Evolutionary conservation across 192 early-diverging fungal genomes (phyloP), one percentile per base, ranked within the genome.

Genomic region (Allomyces javanicus): DNA sequence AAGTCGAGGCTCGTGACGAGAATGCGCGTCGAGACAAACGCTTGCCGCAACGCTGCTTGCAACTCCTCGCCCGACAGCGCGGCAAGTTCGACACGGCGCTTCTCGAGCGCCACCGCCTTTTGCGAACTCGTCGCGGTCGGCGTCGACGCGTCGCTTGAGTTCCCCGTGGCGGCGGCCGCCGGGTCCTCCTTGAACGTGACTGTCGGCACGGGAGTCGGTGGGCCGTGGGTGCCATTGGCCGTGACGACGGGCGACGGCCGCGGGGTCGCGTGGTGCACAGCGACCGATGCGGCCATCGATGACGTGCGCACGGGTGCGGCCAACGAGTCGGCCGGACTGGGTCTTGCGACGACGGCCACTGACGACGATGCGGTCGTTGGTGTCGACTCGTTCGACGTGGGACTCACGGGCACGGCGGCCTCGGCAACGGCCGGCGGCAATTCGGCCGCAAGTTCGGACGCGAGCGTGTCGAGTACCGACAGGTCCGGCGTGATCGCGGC

Each of bases 1-100:
- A 99, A 74, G 68, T 89, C 83, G 69, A 84, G 71, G 68, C 84
- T 85, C 5, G 77, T 76, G 1, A 58, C 50, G 17, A 58, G 50
- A n/a, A 58, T 58, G 50, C 50, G 50, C 17, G 50, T 58, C 17
- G 12, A 14, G 50, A n/a, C 21, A n/a, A 58, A 58, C 50, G 50
- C 50, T 9, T 14, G 17, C 50, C 50, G 50, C 21, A 58, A n/a
- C 14, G 50, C 50, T 9, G 50, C 50, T n/a, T 58, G 50, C 50
- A 58, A n/a, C 21, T 58, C 50, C 50, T 58, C 50, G 50, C 50
- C 50, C 17, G 12, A 58, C 12, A 58, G 4, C 0, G 12, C 17
- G 1, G 50, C 50, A 4, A 58, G 14, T 3, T 58, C 50, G 12
- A 0, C 17, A 12, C 12, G 50, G 2, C 50, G 50, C 17, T 40